Evolutionary conservation across 352 stramenopile species (phyloP).

Genomic region (Phytopythium boreale): DNA sequence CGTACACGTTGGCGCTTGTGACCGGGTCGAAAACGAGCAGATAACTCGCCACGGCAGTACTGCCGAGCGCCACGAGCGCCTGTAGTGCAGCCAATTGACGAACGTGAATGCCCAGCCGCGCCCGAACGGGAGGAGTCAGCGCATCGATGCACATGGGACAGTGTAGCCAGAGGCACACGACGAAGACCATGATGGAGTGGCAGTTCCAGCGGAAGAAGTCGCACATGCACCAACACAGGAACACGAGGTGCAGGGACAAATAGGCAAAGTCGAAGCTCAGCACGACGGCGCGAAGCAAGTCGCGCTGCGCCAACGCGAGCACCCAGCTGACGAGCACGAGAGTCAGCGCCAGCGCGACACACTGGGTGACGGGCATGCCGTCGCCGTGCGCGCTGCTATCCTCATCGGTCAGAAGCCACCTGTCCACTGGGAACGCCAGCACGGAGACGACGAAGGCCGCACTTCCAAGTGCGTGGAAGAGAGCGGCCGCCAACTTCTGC

Average conservation of each 20-base stretch:
- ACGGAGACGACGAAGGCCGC: background rate
- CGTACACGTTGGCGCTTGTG: constrained; percentile 9
- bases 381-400: too few species aligned
- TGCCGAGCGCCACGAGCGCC: constrained; percentile 6
- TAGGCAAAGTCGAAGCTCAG: constrained; percentile 31
- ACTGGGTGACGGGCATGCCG: background rate
- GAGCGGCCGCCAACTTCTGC: background rate
- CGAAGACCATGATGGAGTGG: background rate
- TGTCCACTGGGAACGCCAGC: background rate
- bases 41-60: background rate
- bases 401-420: background rate
- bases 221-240: constrained; percentile 14
- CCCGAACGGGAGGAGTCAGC: background rate
- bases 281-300: constrained; percentile 1
- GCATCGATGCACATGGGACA: constrained; percentile 21
- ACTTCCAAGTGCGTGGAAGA: background rate
- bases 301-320: constrained; percentile 9
- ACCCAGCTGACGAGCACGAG: constrained; percentile 1
- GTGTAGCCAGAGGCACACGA: constrained; percentile 24
- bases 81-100: background rate
- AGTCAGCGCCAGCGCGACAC: constrained; percentile 3
- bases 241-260: constrained; percentile 23
- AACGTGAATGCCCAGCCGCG: background rate
- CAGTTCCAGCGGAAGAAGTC: constrained; percentile 24
- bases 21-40: constrained; percentile 13